Evolutionary conservation across 2,329 filamentous ascomycete genomes (phyloP).

Genomic region (Drechslera avenae): DNA sequence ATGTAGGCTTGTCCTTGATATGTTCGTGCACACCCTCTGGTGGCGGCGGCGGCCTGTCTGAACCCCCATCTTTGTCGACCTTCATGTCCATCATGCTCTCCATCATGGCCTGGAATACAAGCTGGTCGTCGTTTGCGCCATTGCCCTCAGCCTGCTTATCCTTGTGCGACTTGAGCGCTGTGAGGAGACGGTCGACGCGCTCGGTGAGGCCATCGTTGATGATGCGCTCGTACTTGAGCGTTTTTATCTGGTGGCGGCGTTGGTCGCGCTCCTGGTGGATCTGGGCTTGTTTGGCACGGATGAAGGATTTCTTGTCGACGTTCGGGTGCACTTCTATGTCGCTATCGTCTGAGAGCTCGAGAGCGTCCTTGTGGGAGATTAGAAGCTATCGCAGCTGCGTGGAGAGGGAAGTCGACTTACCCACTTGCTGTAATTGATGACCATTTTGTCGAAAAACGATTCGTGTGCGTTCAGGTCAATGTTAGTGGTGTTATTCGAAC

Average conservation of each 20-base stretch:
- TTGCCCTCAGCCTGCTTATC: conserved; percentile 46
- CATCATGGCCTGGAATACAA: conserved; percentile 89
- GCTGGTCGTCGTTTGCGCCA: conserved; percentile 65
- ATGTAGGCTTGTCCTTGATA: conserved; percentile 77
- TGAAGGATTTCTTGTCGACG: conserved; percentile 97
- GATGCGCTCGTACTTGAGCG: conserved; percentile 86
- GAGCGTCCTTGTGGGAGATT: conserved; percentile 66
- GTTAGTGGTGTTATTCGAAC: conserved; percentile 20
- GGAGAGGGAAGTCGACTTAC: conserved; percentile 48
- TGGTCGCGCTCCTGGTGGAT: conserved; percentile 91
- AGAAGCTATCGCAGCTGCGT: conserved; percentile 1
- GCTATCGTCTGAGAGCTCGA: conserved; percentile 97
- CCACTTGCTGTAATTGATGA: conserved; percentile 76
- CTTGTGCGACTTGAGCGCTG: conserved; percentile 74
- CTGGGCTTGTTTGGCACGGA: conserved; percentile 95
- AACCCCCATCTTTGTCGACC: conserved; percentile 53
- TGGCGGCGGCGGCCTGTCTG: conserved; percentile 68
- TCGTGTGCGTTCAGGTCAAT: conserved; percentile 10
- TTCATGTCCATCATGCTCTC: conserved; percentile 68
- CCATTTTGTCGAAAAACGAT: conserved; percentile 48
- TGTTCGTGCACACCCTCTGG: conserved; percentile 80
- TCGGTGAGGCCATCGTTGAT: conserved; percentile 90
- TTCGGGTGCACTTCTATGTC: conserved; percentile 99
- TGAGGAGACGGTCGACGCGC: conserved; percentile 80
- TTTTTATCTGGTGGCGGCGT: conserved; percentile 85